Percentiles rank a stretch among this genome's conserved stretches.
These are phyloP conservation scores for Pestalotiopsis sp. DNA, from an alignment of 2,329 filamentous ascomycete genomes.

Conservation along the genomic window DNA sequence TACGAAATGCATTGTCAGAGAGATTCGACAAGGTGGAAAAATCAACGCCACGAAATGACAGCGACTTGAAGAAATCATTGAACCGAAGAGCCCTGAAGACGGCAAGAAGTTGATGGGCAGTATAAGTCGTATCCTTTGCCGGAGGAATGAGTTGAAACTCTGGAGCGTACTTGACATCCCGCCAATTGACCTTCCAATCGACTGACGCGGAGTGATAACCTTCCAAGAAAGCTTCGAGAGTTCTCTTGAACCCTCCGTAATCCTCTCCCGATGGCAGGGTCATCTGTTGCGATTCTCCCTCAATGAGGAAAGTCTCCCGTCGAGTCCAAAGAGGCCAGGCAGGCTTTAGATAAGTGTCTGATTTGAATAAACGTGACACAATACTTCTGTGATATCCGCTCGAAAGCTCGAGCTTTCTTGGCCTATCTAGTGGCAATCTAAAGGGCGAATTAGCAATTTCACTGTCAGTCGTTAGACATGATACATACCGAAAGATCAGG, in stretches of 20 bases:
- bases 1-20: slow-evolving; percentile 47
- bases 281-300: slow-evolving; percentile 54
- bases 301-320: slow-evolving; percentile 53
- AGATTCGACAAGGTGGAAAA: slow-evolving; percentile 43
- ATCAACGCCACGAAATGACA: slow-evolving; percentile 58
- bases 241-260: slow-evolving; percentile 57
- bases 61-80: slow-evolving; percentile 61
- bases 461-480: too few species aligned
- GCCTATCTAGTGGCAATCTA: slow-evolving; percentile 45
- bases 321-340: slow-evolving; percentile 61
- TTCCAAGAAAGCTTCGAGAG: slow-evolving; percentile 57
- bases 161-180: slow-evolving; percentile 45
- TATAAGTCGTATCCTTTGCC: slow-evolving; percentile 42
- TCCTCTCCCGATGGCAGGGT: slow-evolving; percentile 58
- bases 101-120: slow-evolving; percentile 55
- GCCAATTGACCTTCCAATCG: slow-evolving; percentile 55
- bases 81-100: slow-evolving; percentile 59
- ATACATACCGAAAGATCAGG: slow-evolving; percentile 55
- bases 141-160: slow-evolving; percentile 56
- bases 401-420: slow-evolving; percentile 52
- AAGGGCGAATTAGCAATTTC: slow-evolving; percentile 11
- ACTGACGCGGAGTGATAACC: slow-evolving; percentile 54
- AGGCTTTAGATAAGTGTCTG: slow-evolving; percentile 59
- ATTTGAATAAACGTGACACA: slow-evolving; percentile 55
- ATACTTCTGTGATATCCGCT: slow-evolving; percentile 58